Base-by-base conservation (phyloP, 2,329 filamentous ascomycete genomes). In the Exserohilum rostratum region DNA sequence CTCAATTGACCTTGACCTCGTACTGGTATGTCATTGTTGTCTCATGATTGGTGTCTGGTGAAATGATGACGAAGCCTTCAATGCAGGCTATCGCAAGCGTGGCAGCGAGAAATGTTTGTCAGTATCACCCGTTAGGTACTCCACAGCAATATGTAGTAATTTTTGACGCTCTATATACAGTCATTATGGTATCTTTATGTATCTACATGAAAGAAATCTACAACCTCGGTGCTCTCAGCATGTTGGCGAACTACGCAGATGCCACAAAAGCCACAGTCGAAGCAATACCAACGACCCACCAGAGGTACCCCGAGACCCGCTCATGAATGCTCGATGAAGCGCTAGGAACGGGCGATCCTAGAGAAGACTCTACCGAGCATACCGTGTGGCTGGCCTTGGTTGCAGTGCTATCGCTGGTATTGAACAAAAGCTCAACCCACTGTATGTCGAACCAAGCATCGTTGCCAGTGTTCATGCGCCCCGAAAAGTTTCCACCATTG, bases 351-450 rank as follows among this genome's bases (percentile, higher is more conserved):
- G 52, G 52, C 6, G 52, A 55, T 9, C 46, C 52, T 6, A 13
- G 46, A 9, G 52, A 50, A 2, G 33, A 40, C 40, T 50, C 52
- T 6, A 50, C 46, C 4, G 46, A 55, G 30, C 52, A 55, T 31
- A 46, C 22, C 0, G 17, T 27, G 1, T 40, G 33, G 3, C 17
- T 17, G 0, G 10, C 3, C 5, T 30, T 2, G 0, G 29, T 10
- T 1, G 1, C 20, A 1, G 34, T 2, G 7, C 15, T 46, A 7
- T 34, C 4, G 42, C 29, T 59, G 1, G 33, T 50, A 6, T 60
- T 62, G 33, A 58, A 62, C 30, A 60, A 34, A 17, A 60, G 40
- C 25, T 62, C 57, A 15, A 60, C 49, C 52, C 57, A 62, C 34
- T 55, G 45, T 2, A 58, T 49, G 5, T 60, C 57, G 7, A 62